Conservation (phyloP, 78 protist genomes). For the Corallochytrium limacisporum region DNA sequence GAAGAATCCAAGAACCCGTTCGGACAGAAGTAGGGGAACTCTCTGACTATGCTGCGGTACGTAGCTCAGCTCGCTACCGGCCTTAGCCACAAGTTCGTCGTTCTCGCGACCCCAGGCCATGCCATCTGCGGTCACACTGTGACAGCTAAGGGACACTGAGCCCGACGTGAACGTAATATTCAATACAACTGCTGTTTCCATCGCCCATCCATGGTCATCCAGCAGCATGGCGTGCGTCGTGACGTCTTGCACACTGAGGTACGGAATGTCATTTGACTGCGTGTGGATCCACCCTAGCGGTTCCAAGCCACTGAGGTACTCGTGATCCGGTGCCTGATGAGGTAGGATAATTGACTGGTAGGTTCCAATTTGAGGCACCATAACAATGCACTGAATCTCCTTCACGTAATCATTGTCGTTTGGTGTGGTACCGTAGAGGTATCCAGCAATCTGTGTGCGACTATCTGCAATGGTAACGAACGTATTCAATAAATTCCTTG, state of each 20-base stretch:
- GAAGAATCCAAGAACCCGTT: conserved; percentile 83
- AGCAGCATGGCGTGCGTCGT: conserved; percentile 84
- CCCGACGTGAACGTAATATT: not conserved
- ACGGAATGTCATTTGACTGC: conserved; percentile 91
- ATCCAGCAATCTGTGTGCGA: conserved; percentile 92
- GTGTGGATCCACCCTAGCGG: conserved; percentile 99
- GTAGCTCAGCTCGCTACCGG: conserved; percentile 59
- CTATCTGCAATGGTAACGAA: conserved; percentile 86
- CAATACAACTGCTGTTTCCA: not conserved
- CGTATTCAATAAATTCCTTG: conserved; percentile 92
- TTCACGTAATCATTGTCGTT: conserved; percentile 89
- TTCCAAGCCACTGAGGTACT: conserved; percentile 80
- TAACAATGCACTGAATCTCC: conserved; percentile 91
- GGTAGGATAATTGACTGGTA: conserved; percentile 86
- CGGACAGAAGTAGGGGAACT: conserved; percentile 86
- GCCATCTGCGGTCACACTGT: not conserved
- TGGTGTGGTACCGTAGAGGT: conserved; percentile 89
- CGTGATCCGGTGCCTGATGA: conserved; percentile 70
- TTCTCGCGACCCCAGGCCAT: conserved; percentile 77
- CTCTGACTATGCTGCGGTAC: conserved; percentile 63
- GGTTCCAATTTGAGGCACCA: conserved; percentile 97
- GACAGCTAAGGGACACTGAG: not conserved
- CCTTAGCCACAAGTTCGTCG: conserved; percentile 42
- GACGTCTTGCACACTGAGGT: conserved; percentile 87
- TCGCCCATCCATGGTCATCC: conserved; percentile 70